Evolutionary conservation across 148 eudicot genomes (phyloP).

Genomic region (Arbutus unedo): DNA sequence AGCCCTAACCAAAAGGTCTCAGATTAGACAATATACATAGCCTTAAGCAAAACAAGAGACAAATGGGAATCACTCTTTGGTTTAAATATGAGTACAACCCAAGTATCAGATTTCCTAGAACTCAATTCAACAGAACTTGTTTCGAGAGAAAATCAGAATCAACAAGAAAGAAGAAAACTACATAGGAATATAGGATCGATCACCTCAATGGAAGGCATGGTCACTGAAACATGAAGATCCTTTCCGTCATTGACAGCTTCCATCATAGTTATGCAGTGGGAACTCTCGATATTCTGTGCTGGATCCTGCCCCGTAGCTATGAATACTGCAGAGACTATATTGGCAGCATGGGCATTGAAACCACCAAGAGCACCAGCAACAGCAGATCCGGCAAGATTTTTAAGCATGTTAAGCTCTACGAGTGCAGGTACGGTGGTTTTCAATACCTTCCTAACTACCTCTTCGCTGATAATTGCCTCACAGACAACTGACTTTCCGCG

Average conservation of each 20-base stretch:
- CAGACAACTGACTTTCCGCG: slow-evolving; percentile 65
- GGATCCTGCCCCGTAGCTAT: slow-evolving; percentile 72
- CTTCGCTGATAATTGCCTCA: slow-evolving; percentile 50
- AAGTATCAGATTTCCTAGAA: neutral
- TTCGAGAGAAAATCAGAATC: neutral
- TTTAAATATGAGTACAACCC: neutral
- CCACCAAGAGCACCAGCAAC: slow-evolving; percentile 63
- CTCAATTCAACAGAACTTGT: neutral
- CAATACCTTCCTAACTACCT: slow-evolving; percentile 46
- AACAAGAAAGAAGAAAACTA: neutral
- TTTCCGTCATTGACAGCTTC: slow-evolving; percentile 51
- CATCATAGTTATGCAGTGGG: slow-evolving; percentile 65
- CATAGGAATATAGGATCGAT: neutral
- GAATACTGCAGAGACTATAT: slow-evolving; percentile 53
- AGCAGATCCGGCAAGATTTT: slow-evolving; percentile 60
- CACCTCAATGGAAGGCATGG: slow-evolving; percentile 70
- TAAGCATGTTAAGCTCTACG: slow-evolving; percentile 63
- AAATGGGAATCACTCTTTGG: neutral
- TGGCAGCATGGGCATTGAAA: slow-evolving; percentile 63
- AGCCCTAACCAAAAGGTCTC: neutral
- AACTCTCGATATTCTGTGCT: slow-evolving; percentile 62
- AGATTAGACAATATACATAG: neutral
- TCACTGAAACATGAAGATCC: slow-evolving; percentile 59
- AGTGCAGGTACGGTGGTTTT: slow-evolving; percentile 45
- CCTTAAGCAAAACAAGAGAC: neutral